Evolutionary conservation across 108 stramenopile species (phyloP).

Genomic region (Cyclotella atomus): DNA sequence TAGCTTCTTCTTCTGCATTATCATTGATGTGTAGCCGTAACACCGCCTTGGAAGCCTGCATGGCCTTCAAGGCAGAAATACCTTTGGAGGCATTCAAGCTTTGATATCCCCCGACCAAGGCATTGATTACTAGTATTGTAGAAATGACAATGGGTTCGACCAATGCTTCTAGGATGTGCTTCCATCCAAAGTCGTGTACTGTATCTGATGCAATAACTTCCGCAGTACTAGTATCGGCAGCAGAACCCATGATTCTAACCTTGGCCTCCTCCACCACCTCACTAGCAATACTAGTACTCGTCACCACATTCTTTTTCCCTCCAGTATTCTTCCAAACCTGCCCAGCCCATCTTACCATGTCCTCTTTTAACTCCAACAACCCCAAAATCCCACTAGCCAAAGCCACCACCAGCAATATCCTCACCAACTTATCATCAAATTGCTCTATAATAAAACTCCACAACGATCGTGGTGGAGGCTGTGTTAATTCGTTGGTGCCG

Average conservation of each 20-base stretch:
- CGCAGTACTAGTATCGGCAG: background rate
- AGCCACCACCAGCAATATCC: conserved; percentile 82
- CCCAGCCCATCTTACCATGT: conserved; percentile 33
- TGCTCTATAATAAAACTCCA: conserved; percentile 75
- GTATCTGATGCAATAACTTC: background rate
- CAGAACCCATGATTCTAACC: background rate
- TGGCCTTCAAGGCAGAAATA: conserved; percentile 76
- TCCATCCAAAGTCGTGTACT: conserved; percentile 54
- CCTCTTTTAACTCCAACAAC: conserved; percentile 65
- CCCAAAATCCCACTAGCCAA: conserved; percentile 71
- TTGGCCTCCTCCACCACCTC: conserved; percentile 33
- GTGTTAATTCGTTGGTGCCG: conserved; percentile 65
- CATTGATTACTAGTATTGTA: conserved; percentile 94
- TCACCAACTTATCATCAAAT: conserved; percentile 90
- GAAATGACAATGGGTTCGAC: conserved; percentile 97
- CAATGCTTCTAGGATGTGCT: conserved; percentile 61
- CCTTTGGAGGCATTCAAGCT: conserved; percentile 91
- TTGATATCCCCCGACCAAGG: conserved; percentile 97
- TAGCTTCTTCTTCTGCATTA: background rate
- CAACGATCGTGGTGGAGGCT: conserved; percentile 52
- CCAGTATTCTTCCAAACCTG: background rate
- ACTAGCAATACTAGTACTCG: conserved; percentile 28
- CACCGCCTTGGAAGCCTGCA: conserved; percentile 70
- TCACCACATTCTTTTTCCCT: background rate
- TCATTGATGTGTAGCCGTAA: conserved; percentile 13